Percentiles rank a stretch among this genome's conserved stretches.
phyloP scores from a whole-genome alignment of 169 alveolate species.

The Pseudocohnilembus persalinus region DNA sequence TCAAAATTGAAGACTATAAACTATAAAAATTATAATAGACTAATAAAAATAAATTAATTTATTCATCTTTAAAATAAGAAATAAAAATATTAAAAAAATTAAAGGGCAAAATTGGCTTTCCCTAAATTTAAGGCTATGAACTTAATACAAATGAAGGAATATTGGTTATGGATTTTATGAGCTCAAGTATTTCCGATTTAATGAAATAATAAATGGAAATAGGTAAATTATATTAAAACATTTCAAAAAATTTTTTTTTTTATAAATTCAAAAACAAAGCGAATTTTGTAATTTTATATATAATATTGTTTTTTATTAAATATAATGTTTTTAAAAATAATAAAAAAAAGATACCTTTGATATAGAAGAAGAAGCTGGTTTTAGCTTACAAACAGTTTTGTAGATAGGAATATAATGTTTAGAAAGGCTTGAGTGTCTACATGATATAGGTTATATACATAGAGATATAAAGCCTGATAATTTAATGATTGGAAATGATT shows the following conservation, averaged over 20 bases:
- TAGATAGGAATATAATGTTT: conserved; percentile 63
- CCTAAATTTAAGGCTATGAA: not conserved
- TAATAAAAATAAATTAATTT: too few species aligned
- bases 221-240: not conserved
- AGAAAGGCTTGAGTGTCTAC: conserved; percentile 2
- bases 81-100: too few species aligned
- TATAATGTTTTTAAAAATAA: too few species aligned
- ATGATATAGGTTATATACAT: conserved; percentile 52
- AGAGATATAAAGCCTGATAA: conserved; percentile 85
- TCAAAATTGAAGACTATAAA: not conserved
- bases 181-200: not conserved
- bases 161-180: not conserved
- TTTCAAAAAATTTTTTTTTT: too few species aligned
- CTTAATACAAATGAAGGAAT: not conserved
- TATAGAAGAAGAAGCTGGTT: too few species aligned
- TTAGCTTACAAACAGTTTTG: conserved; percentile 56
- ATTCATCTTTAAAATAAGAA: not conserved
- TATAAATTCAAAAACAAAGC: too few species aligned
- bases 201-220: too few species aligned
- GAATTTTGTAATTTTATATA: not conserved
- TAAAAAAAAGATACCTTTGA: too few species aligned
- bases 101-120: not conserved
- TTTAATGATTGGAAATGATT: conserved; percentile 62
- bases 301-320: not conserved
- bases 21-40: too few species aligned